Evolutionary conservation across 257 asterid species (phyloP), one percentile per base, ranked within the genome.

Genomic region (Lithospermum erythrorhizon): DNA sequence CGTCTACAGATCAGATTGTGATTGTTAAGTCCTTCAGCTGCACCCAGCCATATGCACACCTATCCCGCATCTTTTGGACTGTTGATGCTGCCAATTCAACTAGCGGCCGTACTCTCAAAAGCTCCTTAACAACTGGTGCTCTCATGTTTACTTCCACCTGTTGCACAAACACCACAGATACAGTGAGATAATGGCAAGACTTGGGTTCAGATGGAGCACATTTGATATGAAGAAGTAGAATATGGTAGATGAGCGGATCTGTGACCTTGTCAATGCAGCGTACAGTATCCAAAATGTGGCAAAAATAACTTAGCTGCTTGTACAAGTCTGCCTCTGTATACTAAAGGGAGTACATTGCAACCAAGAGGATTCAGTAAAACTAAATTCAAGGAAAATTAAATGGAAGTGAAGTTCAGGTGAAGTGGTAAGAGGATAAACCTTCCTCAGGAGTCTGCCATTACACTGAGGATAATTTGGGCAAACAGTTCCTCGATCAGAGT

Each of bases 391-490:
- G 10, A n/a, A n/a, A 35, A 41, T 37, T 21, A 19, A 29, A 14
- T 16, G 21, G 23, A 57, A 41, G 55, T 29, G 27, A 24, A 62
- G 64, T 53, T 22, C 2, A 6, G 37, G 60, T 54, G 53, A 21
- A 41, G 15, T 41, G 49, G 49, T 20, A 35, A 59, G 62, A 65
- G 64, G 54, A 41, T 55, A 24, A 57, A 91, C 98, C 96, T 93
- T 82, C 71, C 89, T 80, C 25, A 79, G 45, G 18, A 93, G 94
- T 63, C 72, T 90, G 41, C 98, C 97, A 21, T 79, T 87, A 27
- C 97, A 93, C 54, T 71, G 83, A 54, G 98, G 98, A 65, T 89
- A 93, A 67, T 89, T 89, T 53, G 96, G 97, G 78, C 98, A 93
- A 58, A 79, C 73, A 20, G 98, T 93, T 70, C 98, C 98, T 72